A percentile compares a stretch with the other conserved stretches of the same genome.
phyloP scores from a whole-genome alignment of 768 basidiomycete genomes.

The Panus rudis region DNA sequence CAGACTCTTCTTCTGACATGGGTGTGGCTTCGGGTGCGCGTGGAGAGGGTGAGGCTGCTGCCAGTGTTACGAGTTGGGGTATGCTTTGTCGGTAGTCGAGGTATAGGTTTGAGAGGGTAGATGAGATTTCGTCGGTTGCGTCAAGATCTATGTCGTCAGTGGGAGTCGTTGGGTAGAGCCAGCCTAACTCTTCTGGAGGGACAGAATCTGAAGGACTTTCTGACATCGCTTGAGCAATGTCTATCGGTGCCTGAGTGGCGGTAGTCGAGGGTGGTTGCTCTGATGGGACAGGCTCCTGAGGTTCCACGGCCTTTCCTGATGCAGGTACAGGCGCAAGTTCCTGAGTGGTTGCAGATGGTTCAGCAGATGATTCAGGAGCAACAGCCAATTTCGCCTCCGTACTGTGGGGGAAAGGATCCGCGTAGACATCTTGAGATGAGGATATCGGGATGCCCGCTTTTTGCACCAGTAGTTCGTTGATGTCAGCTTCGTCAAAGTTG shows the following conservation, averaged over 20 bases:
- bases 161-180: neutral
- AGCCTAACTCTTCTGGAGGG: neutral
- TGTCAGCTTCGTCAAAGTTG: neutral
- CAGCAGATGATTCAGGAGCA: neutral
- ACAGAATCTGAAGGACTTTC: neutral
- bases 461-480: neutral
- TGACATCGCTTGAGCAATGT: too few species aligned
- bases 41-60: neutral
- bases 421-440: conserved; percentile 2
- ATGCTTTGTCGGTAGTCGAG: conserved; percentile 19
- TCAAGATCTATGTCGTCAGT: neutral
- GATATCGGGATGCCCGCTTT: conserved; percentile 3
- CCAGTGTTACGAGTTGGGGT: conserved; percentile 10
- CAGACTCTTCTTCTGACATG: conserved; percentile 35
- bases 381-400: neutral
- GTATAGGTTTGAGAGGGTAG: conserved; percentile 40
- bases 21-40: conserved; percentile 16
- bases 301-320: too few species aligned
- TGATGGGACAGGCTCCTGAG: too few species aligned
- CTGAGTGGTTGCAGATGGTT: neutral
- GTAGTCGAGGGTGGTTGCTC: too few species aligned
- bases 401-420: neutral
- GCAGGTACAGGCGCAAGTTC: neutral
- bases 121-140: conserved; percentile 18
- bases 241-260: too few species aligned